phyloP scores from a whole-genome alignment of 176 grass and related monocot species.

The Carex parvula region DNA sequence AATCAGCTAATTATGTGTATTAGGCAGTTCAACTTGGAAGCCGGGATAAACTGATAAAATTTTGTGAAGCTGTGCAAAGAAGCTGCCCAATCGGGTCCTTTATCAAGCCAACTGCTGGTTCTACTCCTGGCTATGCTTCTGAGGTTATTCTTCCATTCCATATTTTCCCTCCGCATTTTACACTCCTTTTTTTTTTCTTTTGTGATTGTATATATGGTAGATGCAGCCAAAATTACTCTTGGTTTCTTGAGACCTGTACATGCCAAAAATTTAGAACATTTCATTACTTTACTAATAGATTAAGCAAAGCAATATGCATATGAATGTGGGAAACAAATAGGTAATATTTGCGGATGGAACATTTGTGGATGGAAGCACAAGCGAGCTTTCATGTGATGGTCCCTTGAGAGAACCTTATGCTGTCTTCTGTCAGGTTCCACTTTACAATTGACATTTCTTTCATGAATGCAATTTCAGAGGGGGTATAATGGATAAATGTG shows the following conservation, averaged over 20 bases:
- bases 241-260: not conserved
- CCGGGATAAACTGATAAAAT: constrained; percentile 71
- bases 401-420: constrained; percentile 89
- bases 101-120: constrained; percentile 78
- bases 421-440: constrained; percentile 84
- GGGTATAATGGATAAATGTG: not conserved
- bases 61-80: constrained; percentile 91
- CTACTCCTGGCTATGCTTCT: constrained; percentile 95
- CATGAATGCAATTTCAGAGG: not conserved
- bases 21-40: constrained; percentile 81
- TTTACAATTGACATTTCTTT: not conserved
- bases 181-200: not conserved
- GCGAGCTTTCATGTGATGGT: constrained; percentile 89
- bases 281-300: not conserved
- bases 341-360: constrained; percentile 93
- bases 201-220: not conserved
- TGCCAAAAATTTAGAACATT: too few species aligned
- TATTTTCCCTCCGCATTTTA: not conserved
- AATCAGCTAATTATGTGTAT: not conserved
- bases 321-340: constrained; percentile 33
- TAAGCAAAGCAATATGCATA: not conserved
- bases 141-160: constrained; percentile 42
- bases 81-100: constrained; percentile 81
- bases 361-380: constrained; percentile 95
- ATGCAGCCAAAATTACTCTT: not conserved